These are phyloP conservation scores for Glarea lozoyensis DNA, from an alignment of 495 filamentous ascomycete species.

Conservation along the genomic window DNA sequence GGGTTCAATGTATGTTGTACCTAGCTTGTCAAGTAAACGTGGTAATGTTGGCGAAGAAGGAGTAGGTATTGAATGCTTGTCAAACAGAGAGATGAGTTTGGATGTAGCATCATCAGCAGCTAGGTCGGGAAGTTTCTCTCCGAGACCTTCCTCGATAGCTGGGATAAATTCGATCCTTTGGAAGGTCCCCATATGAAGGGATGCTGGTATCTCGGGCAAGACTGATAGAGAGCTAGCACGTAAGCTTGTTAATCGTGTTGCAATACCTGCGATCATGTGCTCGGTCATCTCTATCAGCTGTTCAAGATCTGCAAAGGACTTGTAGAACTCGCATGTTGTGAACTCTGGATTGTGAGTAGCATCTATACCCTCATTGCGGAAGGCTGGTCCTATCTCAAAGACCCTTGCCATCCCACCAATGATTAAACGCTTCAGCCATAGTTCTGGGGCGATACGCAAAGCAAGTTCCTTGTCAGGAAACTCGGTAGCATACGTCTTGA, in stretches of 20 bases:
- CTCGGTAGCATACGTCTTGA: constrained; percentile 64
- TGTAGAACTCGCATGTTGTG: constrained; percentile 94
- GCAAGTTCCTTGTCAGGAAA: constrained; percentile 59
- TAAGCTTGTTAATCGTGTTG: constrained; percentile 38
- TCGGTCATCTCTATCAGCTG: constrained; percentile 72
- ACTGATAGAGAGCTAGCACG: constrained; percentile 37
- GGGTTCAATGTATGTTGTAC: constrained; percentile 64
- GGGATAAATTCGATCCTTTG: constrained; percentile 72
- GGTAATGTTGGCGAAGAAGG: constrained; percentile 56
- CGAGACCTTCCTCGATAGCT: constrained; percentile 57
- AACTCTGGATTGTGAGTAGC: constrained; percentile 95
- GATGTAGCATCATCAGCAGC: constrained; percentile 39
- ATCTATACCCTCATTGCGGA: constrained; percentile 93
- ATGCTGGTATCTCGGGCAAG: constrained; percentile 40
- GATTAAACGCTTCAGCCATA: constrained; percentile 90
- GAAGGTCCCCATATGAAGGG: constrained; percentile 38
- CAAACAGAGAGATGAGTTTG: constrained; percentile 49
- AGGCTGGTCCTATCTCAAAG: constrained; percentile 89
- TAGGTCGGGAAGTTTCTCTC: constrained; percentile 62
- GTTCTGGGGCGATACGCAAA: constrained; percentile 81
- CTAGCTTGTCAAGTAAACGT: constrained; percentile 79
- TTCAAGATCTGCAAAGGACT: constrained; percentile 68
- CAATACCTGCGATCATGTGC: constrained; percentile 50
- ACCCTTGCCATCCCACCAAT: constrained; percentile 83
- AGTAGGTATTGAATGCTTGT: constrained; percentile 37